Base-by-base conservation (phyloP, 345 rosid species). In the Trapa incisa region DNA sequence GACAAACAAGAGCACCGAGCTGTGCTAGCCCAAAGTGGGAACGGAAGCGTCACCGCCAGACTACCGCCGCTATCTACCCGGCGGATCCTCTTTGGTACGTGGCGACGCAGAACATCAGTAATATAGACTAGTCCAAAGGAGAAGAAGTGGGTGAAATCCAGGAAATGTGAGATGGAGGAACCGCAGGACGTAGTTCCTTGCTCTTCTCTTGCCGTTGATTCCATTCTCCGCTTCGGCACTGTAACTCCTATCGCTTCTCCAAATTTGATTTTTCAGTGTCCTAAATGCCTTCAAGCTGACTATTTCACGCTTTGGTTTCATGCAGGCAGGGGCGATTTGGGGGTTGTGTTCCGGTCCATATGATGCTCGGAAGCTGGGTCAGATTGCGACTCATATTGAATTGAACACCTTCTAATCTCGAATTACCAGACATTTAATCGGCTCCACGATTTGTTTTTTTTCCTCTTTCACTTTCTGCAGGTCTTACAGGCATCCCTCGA, bases 311-410 rank as follows among this genome's bases (percentile, higher is more conserved):
- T 58, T 9, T 58, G 37, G 63, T 58, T 65, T 39, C 52, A 71
- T 73, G 70, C 77, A 90, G 97, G 90, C 90, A 5, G 94, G 94
- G 74, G 89, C 86, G 45, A 79, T 85, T 52, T 85, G 91, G 81
- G 97, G 98, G 4, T 42, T 80, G 22, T 92, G 87, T 73, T 64
- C 74, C 43, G 89, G 86, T 58, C 89, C 97, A 6, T 71, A 76
- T 17, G 82, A 82, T 17, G 91, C 91, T 73, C 79, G 88, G 75
- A 80, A 73, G 66, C 68, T 42, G 58, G 97, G 98, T 86, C 68
- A 29, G 37, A 53, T 37, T 61, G 33, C 65, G 6, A 36, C 64
- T 16, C 53, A 47, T 37, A 43, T 33, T 38, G 17, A 35, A 22
- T 42, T 0, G 50, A 53, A 0, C 42, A 43, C 22, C 36, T 22